phyloP scores from a whole-genome alignment of 1,139 yeast species.

The Taphrina wiesneri region DNA sequence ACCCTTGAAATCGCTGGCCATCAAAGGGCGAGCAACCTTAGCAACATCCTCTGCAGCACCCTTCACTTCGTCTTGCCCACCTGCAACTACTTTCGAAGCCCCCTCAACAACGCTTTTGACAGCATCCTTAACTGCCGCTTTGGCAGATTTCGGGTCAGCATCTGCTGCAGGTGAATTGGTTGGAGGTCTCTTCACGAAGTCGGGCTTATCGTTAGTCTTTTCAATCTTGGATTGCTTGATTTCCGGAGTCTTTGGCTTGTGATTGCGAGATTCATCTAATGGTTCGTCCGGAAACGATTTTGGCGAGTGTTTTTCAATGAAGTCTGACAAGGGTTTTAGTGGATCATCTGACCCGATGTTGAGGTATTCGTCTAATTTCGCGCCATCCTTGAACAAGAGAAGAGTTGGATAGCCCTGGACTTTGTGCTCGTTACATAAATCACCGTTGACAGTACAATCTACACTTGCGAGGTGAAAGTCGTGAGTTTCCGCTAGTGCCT shows the following conservation, averaged over 20 bases:
- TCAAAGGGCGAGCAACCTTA: background rate
- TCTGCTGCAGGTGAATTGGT: background rate
- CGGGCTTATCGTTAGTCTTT: background rate
- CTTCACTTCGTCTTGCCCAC: background rate
- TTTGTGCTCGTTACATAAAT: conserved; percentile 45
- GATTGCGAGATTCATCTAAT: background rate
- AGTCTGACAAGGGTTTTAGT: conserved; percentile 32
- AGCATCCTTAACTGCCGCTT: background rate
- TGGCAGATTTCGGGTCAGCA: background rate
- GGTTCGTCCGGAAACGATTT: conserved; percentile 7
- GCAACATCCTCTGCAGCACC: background rate
- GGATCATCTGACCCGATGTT: conserved; percentile 32
- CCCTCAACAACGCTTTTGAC: background rate
- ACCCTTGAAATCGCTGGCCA: background rate
- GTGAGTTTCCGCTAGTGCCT: conserved; percentile 40
- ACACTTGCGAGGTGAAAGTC: conserved; percentile 47
- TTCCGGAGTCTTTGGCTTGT: background rate
- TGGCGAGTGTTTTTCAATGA: conserved; percentile 35
- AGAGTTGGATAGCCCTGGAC: conserved; percentile 47
- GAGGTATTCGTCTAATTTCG: conserved; percentile 42
- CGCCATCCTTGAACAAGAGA: conserved; percentile 46
- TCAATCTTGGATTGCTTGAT: background rate
- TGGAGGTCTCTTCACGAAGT: background rate
- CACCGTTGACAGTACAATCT: conserved; percentile 49
- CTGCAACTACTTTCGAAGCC: background rate